A percentile compares a stretch with the other conserved stretches of the same genome.
These are phyloP conservation scores for Puccinia novopanici DNA, from an alignment of 1,284 basidiomycete genomes.

Conservation along the genomic window DNA sequence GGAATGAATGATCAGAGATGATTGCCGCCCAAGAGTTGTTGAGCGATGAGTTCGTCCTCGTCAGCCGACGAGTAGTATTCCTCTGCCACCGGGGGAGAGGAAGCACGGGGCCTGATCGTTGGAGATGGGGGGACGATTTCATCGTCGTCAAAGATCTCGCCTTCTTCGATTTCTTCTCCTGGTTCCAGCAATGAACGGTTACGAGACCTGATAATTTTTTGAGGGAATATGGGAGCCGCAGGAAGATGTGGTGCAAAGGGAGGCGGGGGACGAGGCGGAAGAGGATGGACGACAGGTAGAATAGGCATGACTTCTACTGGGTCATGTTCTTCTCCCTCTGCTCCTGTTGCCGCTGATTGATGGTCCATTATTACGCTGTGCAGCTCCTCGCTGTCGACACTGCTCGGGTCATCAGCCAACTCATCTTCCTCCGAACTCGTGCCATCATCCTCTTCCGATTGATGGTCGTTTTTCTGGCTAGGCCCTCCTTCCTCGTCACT, in stretches of 20 bases:
- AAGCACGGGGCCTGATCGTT: not conserved
- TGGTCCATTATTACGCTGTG: slow-evolving; percentile 51
- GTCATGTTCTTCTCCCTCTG: not conserved
- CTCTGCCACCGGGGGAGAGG: not conserved
- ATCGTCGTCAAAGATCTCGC: slow-evolving; percentile 38
- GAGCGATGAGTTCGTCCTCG: slow-evolving; percentile 9
- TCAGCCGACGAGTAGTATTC: slow-evolving; percentile 1
- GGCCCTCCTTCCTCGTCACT: slow-evolving; percentile 23
- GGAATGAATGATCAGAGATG: not conserved
- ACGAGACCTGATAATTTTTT: not conserved
- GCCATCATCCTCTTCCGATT: slow-evolving; percentile 50
- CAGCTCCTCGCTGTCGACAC: slow-evolving; percentile 50
- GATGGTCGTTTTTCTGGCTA: not conserved
- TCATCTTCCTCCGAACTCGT: slow-evolving; percentile 24
- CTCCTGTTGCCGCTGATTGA: slow-evolving; percentile 32
- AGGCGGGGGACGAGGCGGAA: not conserved
- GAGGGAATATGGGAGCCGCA: not conserved
- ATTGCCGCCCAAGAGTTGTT: slow-evolving; percentile 11
- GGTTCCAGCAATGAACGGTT: slow-evolving; percentile 16
- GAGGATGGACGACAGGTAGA: not conserved
- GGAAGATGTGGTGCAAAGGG: not conserved
- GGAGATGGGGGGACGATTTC: not conserved
- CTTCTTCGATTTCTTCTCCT: slow-evolving; percentile 32
- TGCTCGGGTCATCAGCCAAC: slow-evolving; percentile 52
- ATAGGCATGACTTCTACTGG: not conserved